Base-by-base conservation (phyloP, 2,329 filamentous ascomycete species). In the Phaeosphaeriaceae sp. region DNA sequence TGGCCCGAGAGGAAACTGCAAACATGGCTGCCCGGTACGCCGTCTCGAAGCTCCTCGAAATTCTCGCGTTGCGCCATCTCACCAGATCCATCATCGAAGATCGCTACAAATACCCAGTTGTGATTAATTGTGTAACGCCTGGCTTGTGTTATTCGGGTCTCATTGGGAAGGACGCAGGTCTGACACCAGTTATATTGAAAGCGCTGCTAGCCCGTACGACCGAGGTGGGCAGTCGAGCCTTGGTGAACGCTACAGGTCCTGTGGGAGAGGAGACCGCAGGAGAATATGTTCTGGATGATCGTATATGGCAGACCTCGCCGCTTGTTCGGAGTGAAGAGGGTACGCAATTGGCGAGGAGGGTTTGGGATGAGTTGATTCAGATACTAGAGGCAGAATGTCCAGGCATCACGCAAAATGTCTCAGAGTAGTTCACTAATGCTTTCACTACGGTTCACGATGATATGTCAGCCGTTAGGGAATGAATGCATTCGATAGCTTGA, bases 161-260 rank as follows among this genome's bases (percentile, higher is more conserved):
- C 10, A 41, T 58, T 36, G 9, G 25, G 25, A 54, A 61, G 22
- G 59, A 60, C 13, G 33, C 45, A 33, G 57, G 59, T 1, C 53
- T 59, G 24, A 56, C 42, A 2, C 36, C 66, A 2, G 44, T 51
- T 9, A 31, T 63, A 9, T 41, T 68, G 21, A 61, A 62, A 51
- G 20, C 53, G 15, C 20, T 65, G 11, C 53, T 72, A n/a, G 76
- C 69, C 2, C 62, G 78, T 4, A 74, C 69, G 6, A 73, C 72
- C 0, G 78, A 79, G 57, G 75, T 76, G 7, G 79, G 79, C 0
- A 66, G 65, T 6, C 59, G 78, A n/a, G 78, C 72, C 1, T 58
- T 80, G 21, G 76, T 80, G 1, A 61, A 75, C 57, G 76, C 71
- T 20, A 1, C 76, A 69, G 7, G 48, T 67, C 25, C 59, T 53